A percentile compares a stretch with the other conserved stretches of the same genome.
Conservation (phyloP, 768 basidiomycete species). For the Rhizopogon roseolus region DNA sequence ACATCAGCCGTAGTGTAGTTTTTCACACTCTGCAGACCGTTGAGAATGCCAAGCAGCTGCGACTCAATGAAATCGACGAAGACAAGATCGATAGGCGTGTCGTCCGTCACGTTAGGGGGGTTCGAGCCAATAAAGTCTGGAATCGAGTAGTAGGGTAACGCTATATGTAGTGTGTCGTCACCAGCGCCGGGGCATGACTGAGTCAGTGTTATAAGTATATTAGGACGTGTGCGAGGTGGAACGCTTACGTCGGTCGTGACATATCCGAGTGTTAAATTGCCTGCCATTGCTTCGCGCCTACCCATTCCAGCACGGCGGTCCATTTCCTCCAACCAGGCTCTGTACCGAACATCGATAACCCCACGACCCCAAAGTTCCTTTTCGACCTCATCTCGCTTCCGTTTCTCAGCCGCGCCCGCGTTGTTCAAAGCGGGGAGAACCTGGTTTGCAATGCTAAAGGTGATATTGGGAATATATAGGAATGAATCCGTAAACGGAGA, state of each 20-base stretch:
- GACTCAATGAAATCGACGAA: conserved; percentile 67
- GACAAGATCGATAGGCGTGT: conserved; percentile 63
- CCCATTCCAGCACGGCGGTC: conserved; percentile 31
- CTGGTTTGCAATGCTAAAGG: conserved; percentile 43
- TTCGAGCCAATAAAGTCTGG: conserved; percentile 59
- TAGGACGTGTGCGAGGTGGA: neutral
- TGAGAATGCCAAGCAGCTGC: conserved; percentile 50
- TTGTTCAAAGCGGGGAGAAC: conserved; percentile 52
- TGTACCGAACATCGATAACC: conserved; percentile 45
- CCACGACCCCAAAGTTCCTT: conserved; percentile 34
- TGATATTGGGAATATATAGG: conserved; percentile 54
- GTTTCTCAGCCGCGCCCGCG: conserved; percentile 32
- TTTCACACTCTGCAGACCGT: conserved; percentile 45
- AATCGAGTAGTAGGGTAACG: conserved; percentile 48
- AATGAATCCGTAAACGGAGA: conserved; percentile 67
- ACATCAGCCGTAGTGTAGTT: conserved; percentile 51
- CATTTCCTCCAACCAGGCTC: conserved; percentile 59
- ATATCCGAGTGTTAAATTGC: conserved; percentile 65
- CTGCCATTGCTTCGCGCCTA: conserved; percentile 31
- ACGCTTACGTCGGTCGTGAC: conserved; percentile 62
- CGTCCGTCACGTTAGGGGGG: conserved; percentile 43
- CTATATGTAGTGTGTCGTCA: conserved; percentile 65
- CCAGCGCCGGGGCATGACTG: conserved; percentile 71
- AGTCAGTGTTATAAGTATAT: neutral
- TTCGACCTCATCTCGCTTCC: conserved; percentile 20